phyloP scores from a whole-genome alignment of 805 yeast species.

The Wickerhamiella occidentalis region DNA sequence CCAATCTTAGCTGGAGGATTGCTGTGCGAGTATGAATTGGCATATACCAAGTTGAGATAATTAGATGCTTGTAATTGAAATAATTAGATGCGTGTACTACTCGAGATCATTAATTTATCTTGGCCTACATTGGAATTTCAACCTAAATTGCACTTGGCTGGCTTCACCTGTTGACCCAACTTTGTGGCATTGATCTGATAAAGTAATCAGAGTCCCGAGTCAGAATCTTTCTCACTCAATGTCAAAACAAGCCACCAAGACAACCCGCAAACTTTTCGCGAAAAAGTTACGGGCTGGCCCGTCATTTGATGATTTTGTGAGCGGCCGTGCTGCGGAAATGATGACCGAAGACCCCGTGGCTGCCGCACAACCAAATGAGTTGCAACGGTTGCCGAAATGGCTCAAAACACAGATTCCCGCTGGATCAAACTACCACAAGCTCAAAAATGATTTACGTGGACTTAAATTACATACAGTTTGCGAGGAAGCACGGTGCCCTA shows the following conservation, averaged over 20 bases:
- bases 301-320: constrained; percentile 79
- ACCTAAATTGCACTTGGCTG: not conserved
- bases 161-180: too few species aligned
- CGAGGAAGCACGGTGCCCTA: constrained; percentile 99
- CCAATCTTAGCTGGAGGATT: too few species aligned
- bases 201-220: not conserved
- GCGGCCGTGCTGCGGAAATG: constrained; percentile 60
- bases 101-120: too few species aligned
- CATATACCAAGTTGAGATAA: too few species aligned
- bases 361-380: constrained; percentile 27
- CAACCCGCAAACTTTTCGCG: constrained; percentile 35
- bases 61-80: too few species aligned
- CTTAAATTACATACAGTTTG: constrained; percentile 88
- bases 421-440: constrained; percentile 68
- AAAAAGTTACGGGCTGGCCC: constrained; percentile 76
- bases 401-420: constrained; percentile 93
- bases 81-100: too few species aligned
- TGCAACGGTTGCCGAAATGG: constrained; percentile 76
- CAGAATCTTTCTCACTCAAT: constrained; percentile 2
- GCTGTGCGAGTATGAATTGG: too few species aligned
- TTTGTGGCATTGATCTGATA: constrained; percentile 5
- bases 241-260: constrained; percentile 10
- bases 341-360: constrained; percentile 51
- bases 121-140: too few species aligned
- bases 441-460: constrained; percentile 80